These are phyloP conservation scores for Schwanniomyces etchellsii DNA, from an alignment of 1,139 yeast genomes.

Conservation along the genomic window DNA sequence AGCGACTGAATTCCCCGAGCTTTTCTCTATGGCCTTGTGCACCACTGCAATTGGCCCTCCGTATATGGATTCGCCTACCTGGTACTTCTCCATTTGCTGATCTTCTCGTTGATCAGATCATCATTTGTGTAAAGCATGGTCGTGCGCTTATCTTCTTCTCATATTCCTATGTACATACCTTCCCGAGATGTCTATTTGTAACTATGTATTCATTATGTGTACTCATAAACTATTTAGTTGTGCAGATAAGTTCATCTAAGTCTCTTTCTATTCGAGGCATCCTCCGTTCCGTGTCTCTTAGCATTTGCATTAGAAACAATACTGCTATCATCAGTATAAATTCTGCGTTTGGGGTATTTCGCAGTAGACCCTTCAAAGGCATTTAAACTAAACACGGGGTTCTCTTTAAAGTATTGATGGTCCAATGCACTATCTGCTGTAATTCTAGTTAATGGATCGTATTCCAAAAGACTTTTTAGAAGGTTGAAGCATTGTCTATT, in stretches of 20 bases:
- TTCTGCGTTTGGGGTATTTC: slow-evolving; percentile 67
- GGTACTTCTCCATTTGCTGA: slow-evolving; percentile 12
- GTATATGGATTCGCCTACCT: slow-evolving; percentile 19
- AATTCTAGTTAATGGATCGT: slow-evolving; percentile 78
- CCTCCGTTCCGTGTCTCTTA: slow-evolving; percentile 24
- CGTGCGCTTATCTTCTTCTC: too few relatives aligned
- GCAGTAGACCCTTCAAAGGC: slow-evolving; percentile 61
- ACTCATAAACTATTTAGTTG: too few relatives aligned
- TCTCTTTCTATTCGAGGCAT: slow-evolving; percentile 21
- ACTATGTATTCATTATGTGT: too few relatives aligned
- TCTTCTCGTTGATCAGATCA: too few relatives aligned
- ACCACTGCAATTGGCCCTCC: slow-evolving; percentile 35
- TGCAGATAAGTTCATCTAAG: slow-evolving; percentile 18
- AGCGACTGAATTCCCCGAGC: slow-evolving; percentile 16
- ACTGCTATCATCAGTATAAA: slow-evolving; percentile 74
- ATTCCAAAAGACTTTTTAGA: slow-evolving; percentile 58
- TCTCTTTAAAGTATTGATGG: slow-evolving; percentile 69
- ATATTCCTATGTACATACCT: too few relatives aligned
- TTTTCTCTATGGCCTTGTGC: slow-evolving; percentile 17
- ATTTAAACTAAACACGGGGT: slow-evolving; percentile 63
- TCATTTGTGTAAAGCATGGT: too few relatives aligned
- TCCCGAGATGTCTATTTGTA: too few relatives aligned
- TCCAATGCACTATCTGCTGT: slow-evolving; percentile 59
- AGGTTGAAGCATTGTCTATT: slow-evolving; percentile 65
- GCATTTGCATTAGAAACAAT: slow-evolving; percentile 29